phyloP scores from a whole-genome alignment of 2,329 filamentous ascomycete genomes.

The Clonostachys byssicola region DNA sequence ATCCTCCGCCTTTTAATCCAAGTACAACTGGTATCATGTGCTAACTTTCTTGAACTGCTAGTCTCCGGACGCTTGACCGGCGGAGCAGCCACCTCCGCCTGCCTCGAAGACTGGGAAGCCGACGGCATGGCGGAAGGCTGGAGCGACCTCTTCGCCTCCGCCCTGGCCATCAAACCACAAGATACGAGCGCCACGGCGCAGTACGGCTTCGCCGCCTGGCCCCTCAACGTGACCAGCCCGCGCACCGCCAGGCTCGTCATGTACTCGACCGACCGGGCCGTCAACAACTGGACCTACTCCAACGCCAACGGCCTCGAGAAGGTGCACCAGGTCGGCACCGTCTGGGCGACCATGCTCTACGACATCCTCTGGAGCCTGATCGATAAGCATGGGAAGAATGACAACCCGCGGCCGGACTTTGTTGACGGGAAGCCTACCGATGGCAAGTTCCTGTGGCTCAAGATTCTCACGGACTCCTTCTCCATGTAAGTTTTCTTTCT shows the following conservation, averaged over 20 bases:
- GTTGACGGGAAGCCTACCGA: conserved; percentile 35
- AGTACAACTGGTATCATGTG: too few relatives aligned
- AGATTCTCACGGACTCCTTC: conserved; percentile 10
- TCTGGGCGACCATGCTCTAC: conserved; percentile 47
- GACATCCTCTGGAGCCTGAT: conserved; percentile 50
- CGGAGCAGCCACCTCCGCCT: conserved; percentile 40
- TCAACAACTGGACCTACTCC: conserved; percentile 34
- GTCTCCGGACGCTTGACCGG: conserved; percentile 47
- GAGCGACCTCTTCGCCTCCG: conserved; percentile 44
- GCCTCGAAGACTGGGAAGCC: conserved; percentile 32
- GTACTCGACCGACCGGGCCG: conserved; percentile 36
- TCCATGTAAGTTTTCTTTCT: neutral
- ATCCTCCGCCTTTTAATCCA: conserved; percentile 23
- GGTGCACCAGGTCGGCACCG: conserved; percentile 34
- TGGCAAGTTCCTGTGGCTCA: conserved; percentile 40
- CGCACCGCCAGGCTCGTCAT: conserved; percentile 39
- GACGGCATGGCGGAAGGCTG: conserved; percentile 48
- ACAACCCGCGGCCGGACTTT: conserved; percentile 26
- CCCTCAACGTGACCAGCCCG: conserved; percentile 27
- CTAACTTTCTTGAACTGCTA: too few relatives aligned
- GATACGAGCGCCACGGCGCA: conserved; percentile 36
- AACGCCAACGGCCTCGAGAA: conserved; percentile 21
- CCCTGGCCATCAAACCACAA: conserved; percentile 34
- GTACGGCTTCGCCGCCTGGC: conserved; percentile 41
- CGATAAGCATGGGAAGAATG: conserved; percentile 42